phyloP scores from a whole-genome alignment of 2,329 filamentous ascomycete genomes.

The Trichoderma koningii region DNA sequence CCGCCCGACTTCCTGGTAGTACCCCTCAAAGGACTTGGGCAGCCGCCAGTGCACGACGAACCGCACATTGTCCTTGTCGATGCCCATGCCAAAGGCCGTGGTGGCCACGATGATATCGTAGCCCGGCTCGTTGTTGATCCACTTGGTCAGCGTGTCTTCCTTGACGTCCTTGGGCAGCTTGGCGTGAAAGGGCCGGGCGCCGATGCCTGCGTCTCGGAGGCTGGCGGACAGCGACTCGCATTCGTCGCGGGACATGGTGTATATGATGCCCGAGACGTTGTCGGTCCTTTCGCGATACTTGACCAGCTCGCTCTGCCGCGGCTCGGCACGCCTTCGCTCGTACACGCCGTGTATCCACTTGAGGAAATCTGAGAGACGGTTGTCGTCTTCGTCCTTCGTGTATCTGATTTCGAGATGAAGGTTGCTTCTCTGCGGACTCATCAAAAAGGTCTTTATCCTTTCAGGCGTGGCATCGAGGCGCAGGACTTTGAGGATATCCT shows the following conservation, averaged over 20 bases:
- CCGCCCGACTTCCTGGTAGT: constrained; percentile 92
- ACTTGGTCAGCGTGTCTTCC: constrained; percentile 68
- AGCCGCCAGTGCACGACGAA: constrained; percentile 95
- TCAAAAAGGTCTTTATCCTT: constrained; percentile 72
- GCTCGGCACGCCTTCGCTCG: constrained; percentile 62
- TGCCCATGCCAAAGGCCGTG: constrained; percentile 96
- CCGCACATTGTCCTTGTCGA: constrained; percentile 91
- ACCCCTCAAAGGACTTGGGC: constrained; percentile 92
- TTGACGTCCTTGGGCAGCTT: constrained; percentile 68
- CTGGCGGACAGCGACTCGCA: constrained; percentile 70
- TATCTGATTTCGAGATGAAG: constrained; percentile 90
- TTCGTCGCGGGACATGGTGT: constrained; percentile 73
- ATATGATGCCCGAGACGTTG: constrained; percentile 76
- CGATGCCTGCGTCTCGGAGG: constrained; percentile 68
- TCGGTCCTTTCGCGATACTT: constrained; percentile 56
- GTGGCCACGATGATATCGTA: constrained; percentile 95
- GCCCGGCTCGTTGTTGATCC: constrained; percentile 71
- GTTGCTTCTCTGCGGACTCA: constrained; percentile 81
- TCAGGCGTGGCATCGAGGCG: constrained; percentile 62
- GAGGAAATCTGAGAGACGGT: constrained; percentile 72
- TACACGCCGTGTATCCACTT: constrained; percentile 76
- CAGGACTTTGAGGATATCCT: constrained; percentile 79
- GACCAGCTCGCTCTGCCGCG: constrained; percentile 61
- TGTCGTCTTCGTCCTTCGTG: constrained; percentile 72
- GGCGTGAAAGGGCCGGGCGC: constrained; percentile 72